Evolutionary conservation across 345 rosid genomes (phyloP).

Genomic region (Carallia brachiata): DNA sequence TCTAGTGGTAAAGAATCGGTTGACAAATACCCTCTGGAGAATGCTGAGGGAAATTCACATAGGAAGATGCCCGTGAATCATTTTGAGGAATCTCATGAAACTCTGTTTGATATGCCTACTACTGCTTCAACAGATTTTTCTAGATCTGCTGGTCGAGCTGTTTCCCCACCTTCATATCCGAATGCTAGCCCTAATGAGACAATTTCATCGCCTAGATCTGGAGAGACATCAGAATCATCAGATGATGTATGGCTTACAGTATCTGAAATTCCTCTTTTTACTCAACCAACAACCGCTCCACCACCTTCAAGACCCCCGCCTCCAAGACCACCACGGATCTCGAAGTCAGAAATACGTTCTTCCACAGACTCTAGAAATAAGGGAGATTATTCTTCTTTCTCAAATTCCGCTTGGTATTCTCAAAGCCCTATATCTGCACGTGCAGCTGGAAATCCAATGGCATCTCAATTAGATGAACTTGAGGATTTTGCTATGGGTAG

Average conservation of each 20-base stretch:
- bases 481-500: conserved; percentile 65
- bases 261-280: conserved; percentile 87
- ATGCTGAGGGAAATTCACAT: conserved; percentile 34
- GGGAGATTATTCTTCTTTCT: conserved; percentile 44
- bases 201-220: conserved; percentile 45
- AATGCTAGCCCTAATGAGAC: conserved; percentile 36
- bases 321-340: conserved; percentile 68
- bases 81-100: conserved; percentile 45
- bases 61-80: conserved; percentile 39
- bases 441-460: conserved; percentile 38
- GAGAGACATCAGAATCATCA: conserved; percentile 50
- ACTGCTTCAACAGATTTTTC: conserved; percentile 31
- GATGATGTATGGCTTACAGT: conserved; percentile 92
- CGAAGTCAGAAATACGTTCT: conserved; percentile 36
- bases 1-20: conserved; percentile 37
- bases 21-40: conserved; percentile 36
- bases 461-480: conserved; percentile 74
- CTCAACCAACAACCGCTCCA: conserved; percentile 74
- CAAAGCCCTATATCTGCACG: conserved; percentile 40
- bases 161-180: conserved; percentile 45
- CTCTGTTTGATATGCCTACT: conserved; percentile 41
- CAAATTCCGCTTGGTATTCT: conserved; percentile 47
- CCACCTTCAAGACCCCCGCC: conserved; percentile 99
- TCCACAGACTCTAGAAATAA: conserved; percentile 47
- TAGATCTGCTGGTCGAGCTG: conserved; percentile 39